Percentiles rank a stretch among this genome's conserved stretches.
Evolutionary conservation across 805 yeast genomes (phyloP).

Genomic region (Wickerhamiella sorbophila): DNA sequence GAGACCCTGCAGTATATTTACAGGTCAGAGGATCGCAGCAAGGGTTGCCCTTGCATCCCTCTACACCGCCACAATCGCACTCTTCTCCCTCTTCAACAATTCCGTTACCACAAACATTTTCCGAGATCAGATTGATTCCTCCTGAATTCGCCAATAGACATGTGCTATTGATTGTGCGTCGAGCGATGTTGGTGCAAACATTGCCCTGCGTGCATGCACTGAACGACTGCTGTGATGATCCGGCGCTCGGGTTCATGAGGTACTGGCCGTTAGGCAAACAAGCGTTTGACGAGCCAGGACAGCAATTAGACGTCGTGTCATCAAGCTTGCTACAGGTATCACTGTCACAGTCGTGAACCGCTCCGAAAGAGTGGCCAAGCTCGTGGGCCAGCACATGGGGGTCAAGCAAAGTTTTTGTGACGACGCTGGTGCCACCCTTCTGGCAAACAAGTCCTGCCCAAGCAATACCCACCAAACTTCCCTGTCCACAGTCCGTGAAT

Average conservation of each 20-base stretch:
- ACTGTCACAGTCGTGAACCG: slow-evolving; percentile 29
- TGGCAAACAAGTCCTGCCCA: slow-evolving; percentile 27
- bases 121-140: slow-evolving; percentile 19
- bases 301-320: slow-evolving; percentile 22
- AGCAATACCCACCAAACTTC: slow-evolving; percentile 26
- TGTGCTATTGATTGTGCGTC: slow-evolving; percentile 20
- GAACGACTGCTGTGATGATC: slow-evolving; percentile 20
- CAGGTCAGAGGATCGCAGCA: slow-evolving; percentile 20
- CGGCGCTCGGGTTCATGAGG: slow-evolving; percentile 27
- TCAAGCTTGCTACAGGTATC: slow-evolving; percentile 22
- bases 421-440: slow-evolving; percentile 24
- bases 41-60: slow-evolving; percentile 20
- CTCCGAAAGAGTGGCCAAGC: slow-evolving; percentile 29
- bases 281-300: slow-evolving; percentile 21
- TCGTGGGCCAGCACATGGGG: slow-evolving; percentile 29
- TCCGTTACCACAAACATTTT: slow-evolving; percentile 27
- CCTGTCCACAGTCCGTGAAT: slow-evolving; percentile 23
- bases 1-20: slow-evolving; percentile 11
- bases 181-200: slow-evolving; percentile 22
- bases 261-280: slow-evolving; percentile 25
- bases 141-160: slow-evolving; percentile 11
- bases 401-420: slow-evolving; percentile 22
- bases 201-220: slow-evolving; percentile 26
- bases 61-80: slow-evolving; percentile 28
- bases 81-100: slow-evolving; percentile 29